Conservation (phyloP, 2,329 filamentous ascomycete species). For the Paecilomyces dactylethromorphus region DNA sequence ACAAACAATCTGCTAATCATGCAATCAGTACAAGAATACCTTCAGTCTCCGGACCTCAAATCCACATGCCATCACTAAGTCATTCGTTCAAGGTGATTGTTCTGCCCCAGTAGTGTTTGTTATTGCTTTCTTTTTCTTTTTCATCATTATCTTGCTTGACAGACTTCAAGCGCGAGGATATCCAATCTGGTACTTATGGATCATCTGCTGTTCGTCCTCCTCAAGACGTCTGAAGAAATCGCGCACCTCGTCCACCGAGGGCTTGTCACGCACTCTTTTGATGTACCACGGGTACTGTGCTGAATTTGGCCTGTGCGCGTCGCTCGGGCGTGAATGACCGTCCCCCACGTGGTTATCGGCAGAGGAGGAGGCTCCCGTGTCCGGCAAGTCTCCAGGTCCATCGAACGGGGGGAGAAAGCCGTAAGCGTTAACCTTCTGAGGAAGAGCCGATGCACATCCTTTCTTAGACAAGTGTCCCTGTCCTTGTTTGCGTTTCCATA, state of each 20-base stretch:
- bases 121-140: not conserved
- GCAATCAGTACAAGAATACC: not conserved
- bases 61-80: not conserved
- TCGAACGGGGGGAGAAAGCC: conserved; percentile 23
- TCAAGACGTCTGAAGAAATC: conserved; percentile 17
- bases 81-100: not conserved
- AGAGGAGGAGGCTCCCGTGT: not conserved
- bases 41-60: not conserved
- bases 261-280: conserved; percentile 8
- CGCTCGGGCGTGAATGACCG: not conserved
- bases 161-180: not conserved
- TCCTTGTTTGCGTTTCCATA: conserved; percentile 13
- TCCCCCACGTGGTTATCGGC: not conserved
- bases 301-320: not conserved
- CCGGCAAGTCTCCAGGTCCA: conserved; percentile 16
- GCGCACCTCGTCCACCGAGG: conserved; percentile 13
- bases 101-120: not conserved
- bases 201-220: conserved; percentile 15
- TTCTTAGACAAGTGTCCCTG: conserved; percentile 15
- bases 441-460: conserved; percentile 17
- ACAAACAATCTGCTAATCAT: not conserved
- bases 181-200: conserved; percentile 11
- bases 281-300: conserved; percentile 6
- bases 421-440: conserved; percentile 24
- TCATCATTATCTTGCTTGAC: not conserved